Percentiles rank a stretch among this genome's conserved stretches.
These are phyloP conservation scores for Orbilia ellipsospora DNA, from an alignment of 2,329 filamentous ascomycete genomes.

Conservation along the genomic window DNA sequence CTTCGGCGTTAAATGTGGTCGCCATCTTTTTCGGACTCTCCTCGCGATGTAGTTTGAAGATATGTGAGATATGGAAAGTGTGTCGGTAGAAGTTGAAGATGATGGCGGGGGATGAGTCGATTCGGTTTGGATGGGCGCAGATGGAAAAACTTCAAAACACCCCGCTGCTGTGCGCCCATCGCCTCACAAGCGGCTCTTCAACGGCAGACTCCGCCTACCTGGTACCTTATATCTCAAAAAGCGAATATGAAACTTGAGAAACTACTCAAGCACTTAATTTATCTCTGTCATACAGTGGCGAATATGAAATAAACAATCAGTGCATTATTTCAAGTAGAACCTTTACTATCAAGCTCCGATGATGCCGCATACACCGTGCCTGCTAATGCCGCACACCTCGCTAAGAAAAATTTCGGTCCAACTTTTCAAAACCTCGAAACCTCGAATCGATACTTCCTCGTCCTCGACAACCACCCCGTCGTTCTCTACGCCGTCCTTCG, in stretches of 20 bases:
- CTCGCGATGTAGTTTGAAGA: neutral
- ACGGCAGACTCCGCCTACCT: neutral
- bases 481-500: slow-evolving; percentile 5
- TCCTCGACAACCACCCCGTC: slow-evolving; percentile 25
- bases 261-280: too few relatives aligned
- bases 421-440: neutral
- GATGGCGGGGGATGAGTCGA: slow-evolving; percentile 23
- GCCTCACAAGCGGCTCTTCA: slow-evolving; percentile 20
- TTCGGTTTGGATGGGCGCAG: slow-evolving; percentile 40
- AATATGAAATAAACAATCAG: too few relatives aligned
- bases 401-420: slow-evolving; percentile 36
- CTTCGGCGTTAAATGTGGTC: slow-evolving; percentile 27
- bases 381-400: slow-evolving; percentile 13
- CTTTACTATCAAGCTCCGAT: neutral
- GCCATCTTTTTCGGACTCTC: slow-evolving; percentile 26
- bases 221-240: neutral
- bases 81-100: slow-evolving; percentile 8
- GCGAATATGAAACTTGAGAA: neutral
- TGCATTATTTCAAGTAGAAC: too few relatives aligned
- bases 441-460: slow-evolving; percentile 7
- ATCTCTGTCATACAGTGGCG: too few relatives aligned
- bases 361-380: slow-evolving; percentile 4
- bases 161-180: slow-evolving; percentile 3
- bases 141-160: slow-evolving; percentile 6
- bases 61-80: too few relatives aligned